Conservation (phyloP, 2,329 filamentous ascomycete species). For the Stromatinia cepivora region DNA sequence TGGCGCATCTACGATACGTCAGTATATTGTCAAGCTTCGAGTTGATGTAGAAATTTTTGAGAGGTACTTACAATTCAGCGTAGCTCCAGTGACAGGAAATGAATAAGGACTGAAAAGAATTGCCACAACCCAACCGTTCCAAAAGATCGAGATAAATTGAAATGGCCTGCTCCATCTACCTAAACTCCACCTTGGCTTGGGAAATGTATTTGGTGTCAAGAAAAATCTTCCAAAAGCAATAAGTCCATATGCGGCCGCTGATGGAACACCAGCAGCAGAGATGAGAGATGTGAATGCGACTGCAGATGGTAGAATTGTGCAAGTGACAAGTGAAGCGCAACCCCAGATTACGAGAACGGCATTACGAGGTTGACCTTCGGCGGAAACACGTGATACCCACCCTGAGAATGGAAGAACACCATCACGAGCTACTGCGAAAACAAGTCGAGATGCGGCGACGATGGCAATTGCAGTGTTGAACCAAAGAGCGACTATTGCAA, state of each 20-base stretch:
- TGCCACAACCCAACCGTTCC: slow-evolving; percentile 28
- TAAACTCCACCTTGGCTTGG: slow-evolving; percentile 24
- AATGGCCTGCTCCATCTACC: slow-evolving; percentile 24
- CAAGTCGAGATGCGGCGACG: slow-evolving; percentile 27
- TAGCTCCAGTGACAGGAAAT: slow-evolving; percentile 19
- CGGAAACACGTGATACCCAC: slow-evolving; percentile 24
- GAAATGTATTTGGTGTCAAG: slow-evolving; percentile 25
- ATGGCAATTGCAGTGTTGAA: slow-evolving; percentile 28
- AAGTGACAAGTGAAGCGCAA: slow-evolving; percentile 25
- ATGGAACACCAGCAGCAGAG: slow-evolving; percentile 26
- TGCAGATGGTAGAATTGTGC: slow-evolving; percentile 26
- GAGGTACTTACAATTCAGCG: slow-evolving; percentile 18
- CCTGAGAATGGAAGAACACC: slow-evolving; percentile 25
- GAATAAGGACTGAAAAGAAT: slow-evolving; percentile 25
- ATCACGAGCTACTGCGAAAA: slow-evolving; percentile 29
- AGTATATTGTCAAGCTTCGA: not conserved
- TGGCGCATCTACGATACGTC: slow-evolving; percentile 21
- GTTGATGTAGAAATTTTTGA: not conserved
- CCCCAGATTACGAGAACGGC: slow-evolving; percentile 25
- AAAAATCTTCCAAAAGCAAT: slow-evolving; percentile 27
- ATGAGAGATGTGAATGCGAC: slow-evolving; percentile 27
- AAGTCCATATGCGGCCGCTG: slow-evolving; percentile 27
- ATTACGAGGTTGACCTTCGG: slow-evolving; percentile 26
- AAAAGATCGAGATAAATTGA: slow-evolving; percentile 25
- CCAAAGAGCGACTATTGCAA: slow-evolving; percentile 25